These are phyloP conservation scores for Podospora anserina DNA, from an alignment of 495 filamentous ascomycete genomes.

Conservation along the genomic window DNA sequence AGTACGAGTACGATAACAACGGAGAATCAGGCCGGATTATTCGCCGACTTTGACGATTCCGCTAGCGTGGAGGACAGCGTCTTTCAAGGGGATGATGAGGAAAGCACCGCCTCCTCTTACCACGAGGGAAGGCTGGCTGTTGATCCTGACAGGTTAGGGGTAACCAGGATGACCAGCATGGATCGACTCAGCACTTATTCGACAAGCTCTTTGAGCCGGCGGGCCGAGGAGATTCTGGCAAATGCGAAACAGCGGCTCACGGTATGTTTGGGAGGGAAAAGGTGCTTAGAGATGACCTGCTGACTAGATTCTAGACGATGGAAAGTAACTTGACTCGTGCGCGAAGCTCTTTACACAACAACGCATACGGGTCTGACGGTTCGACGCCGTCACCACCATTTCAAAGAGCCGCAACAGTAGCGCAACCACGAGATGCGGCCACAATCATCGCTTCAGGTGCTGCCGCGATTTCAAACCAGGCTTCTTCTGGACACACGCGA, in stretches of 20 bases:
- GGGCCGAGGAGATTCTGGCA: slow-evolving; percentile 83
- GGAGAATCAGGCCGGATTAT: slow-evolving; percentile 41
- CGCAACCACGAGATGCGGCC: slow-evolving; percentile 24
- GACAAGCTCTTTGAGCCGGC: slow-evolving; percentile 69
- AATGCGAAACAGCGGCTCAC: slow-evolving; percentile 86
- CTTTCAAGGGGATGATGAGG: slow-evolving; percentile 58
- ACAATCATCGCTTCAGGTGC: slow-evolving; percentile 14
- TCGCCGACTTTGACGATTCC: slow-evolving; percentile 56
- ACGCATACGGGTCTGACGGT: slow-evolving; percentile 52
- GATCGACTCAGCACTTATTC: slow-evolving; percentile 50
- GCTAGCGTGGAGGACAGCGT: slow-evolving; percentile 56
- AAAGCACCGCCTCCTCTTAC: slow-evolving; percentile 53
- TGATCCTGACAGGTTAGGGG: slow-evolving; percentile 22
- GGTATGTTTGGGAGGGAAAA: slow-evolving; percentile 50
- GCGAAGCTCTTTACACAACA: slow-evolving; percentile 65
- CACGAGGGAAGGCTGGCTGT: slow-evolving; percentile 37
- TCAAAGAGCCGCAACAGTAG: slow-evolving; percentile 35
- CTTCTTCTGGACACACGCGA: slow-evolving; percentile 36
- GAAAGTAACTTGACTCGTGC: slow-evolving; percentile 83
- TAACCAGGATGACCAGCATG: slow-evolving; percentile 30
- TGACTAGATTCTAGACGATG: slow-evolving; percentile 64
- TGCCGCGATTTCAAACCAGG: slow-evolving; percentile 10
- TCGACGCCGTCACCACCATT: slow-evolving; percentile 46
- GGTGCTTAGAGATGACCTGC: slow-evolving; percentile 29
- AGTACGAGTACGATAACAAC: slow-evolving; percentile 52